phyloP scores from a whole-genome alignment of 2,329 filamentous ascomycete genomes.

The Fusarium burgessii region DNA sequence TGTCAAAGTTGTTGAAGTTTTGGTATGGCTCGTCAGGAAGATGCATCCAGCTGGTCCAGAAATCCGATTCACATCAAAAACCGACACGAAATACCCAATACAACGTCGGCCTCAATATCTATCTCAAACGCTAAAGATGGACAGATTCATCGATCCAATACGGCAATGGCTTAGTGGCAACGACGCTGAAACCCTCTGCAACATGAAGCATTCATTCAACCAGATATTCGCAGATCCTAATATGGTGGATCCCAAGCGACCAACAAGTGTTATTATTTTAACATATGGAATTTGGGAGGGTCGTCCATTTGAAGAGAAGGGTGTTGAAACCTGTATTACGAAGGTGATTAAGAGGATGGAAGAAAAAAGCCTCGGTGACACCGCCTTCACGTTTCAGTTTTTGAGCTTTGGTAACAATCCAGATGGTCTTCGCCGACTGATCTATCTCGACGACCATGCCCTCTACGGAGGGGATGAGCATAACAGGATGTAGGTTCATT shows the following conservation, averaged over 20 bases:
- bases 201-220: conserved; percentile 16
- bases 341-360: conserved; percentile 5
- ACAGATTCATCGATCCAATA: not conserved
- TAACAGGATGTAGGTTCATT: not conserved
- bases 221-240: not conserved
- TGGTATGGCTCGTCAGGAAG: conserved; percentile 15
- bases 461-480: not conserved
- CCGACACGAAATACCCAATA: not conserved
- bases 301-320: fast-evolving
- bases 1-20: not conserved
- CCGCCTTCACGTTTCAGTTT: conserved; percentile 23
- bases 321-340: conserved; percentile 1
- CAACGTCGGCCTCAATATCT: too few species aligned
- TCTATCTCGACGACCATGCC: conserved; percentile 21
- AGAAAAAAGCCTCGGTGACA: not conserved
- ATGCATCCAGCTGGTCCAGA: conserved; percentile 5
- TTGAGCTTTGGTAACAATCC: conserved; percentile 27
- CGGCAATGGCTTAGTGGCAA: not conserved
- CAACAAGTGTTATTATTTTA: conserved; percentile 22
- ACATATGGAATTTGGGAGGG: conserved; percentile 26
- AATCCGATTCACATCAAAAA: conserved; percentile 22
- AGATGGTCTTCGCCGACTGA: conserved; percentile 3
- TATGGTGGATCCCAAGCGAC: not conserved
- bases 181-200: not conserved
- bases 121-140: not conserved